Evolutionary conservation across 1,284 basidiomycete species (phyloP), one percentile per base, ranked within the genome.

Genomic region (Pisolithus thermaeus): DNA sequence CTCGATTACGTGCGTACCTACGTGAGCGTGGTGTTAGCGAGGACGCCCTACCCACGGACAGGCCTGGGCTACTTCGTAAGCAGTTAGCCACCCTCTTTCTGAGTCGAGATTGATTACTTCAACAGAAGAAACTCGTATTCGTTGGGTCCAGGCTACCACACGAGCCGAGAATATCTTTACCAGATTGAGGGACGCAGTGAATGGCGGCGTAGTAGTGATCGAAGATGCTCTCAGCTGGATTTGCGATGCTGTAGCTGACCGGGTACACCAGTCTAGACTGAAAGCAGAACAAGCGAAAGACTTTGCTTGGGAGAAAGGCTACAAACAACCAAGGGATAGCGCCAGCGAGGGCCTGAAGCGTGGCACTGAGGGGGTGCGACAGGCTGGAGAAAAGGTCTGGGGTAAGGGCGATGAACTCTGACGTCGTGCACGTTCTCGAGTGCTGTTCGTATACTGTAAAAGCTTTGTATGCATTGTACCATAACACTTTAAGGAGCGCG

Each of bases 1-100:
- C 92, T 3, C 81, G 91, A 43, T 79, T 95, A 30, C 86, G 92
- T 50, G 90, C 88, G 1, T 92, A 85, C 66, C 77, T 94, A 28
- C 79, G 90, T 52, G 80, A 87, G 62, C 78, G 80, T 54, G 87
- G 87, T 47, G 61, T 92, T 37, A 74, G 78, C 56, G 90, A 93
- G 61, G 74, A 76, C 18, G 74, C 77, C 52, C 73, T 88, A 41
- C 86, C 84, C 0, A 77, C 76, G 1, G 67, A 66, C 12, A 81
- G 91, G 44, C 80, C 85, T 7, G 84, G 81, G 18, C 77, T 94
- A 20, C 73, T 94, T 55, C 83, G 85, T 83, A 59, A 52, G 79
- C 71, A n/a, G 12, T 43, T 27, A n/a, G 30, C 35, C n/a, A 53
- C 22, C 20, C 41, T 43, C 12, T 37, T 44, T 54, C 54, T 39